Evolutionary conservation across 495 filamentous ascomycete species (phyloP).

Genomic region (Neurospora sp.): DNA sequence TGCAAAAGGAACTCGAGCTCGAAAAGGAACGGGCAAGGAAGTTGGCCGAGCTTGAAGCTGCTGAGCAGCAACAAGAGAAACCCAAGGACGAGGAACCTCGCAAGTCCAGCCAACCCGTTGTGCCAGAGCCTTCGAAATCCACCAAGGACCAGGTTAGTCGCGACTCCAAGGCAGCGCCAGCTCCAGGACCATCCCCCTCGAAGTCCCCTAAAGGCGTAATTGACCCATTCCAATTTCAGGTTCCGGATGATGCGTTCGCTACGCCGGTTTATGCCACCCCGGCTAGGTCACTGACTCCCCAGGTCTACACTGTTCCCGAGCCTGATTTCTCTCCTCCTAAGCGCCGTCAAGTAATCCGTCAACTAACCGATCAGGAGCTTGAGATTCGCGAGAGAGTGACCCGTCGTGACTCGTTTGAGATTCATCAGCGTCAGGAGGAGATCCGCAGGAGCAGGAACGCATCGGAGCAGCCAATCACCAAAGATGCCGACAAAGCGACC

Average conservation of each 20-base stretch:
- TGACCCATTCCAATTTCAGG: conserved; percentile 44
- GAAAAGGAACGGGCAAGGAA: conserved; percentile 15
- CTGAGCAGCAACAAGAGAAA: not conserved
- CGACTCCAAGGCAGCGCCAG: conserved; percentile 8
- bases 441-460: not conserved
- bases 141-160: conserved; percentile 5
- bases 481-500: conserved; percentile 28
- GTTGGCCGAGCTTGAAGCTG: conserved; percentile 7
- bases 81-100: not conserved
- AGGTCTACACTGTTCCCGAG: conserved; percentile 35
- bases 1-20: conserved; percentile 16
- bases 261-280: conserved; percentile 29
- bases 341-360: not conserved
- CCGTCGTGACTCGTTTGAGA: conserved; percentile 32
- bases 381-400: conserved; percentile 21
- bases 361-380: conserved; percentile 1
- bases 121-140: not conserved
- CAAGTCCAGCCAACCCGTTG: not conserved
- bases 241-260: conserved; percentile 35
- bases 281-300: conserved; percentile 24
- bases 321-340: conserved; percentile 30
- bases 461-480: conserved; percentile 15
- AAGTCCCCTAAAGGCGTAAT: conserved; percentile 13
- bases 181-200: conserved; percentile 3
- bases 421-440: conserved; percentile 22